These are phyloP conservation scores for Hortaea sp. DNA, from an alignment of 2,329 filamentous ascomycete species.

Conservation along the genomic window DNA sequence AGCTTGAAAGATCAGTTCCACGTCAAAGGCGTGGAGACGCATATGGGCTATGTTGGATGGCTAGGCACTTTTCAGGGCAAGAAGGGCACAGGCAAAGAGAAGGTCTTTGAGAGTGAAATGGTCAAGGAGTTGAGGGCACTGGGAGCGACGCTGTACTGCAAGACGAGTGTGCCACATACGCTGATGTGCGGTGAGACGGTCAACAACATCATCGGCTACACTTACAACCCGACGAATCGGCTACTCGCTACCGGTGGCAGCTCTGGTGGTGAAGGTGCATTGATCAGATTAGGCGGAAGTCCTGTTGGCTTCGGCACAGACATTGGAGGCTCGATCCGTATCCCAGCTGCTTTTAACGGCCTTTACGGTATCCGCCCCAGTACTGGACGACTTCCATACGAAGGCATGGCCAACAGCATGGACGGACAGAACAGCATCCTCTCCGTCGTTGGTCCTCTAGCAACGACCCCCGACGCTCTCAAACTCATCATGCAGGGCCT, in stretches of 20 bases:
- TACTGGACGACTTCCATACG: constrained; percentile 43
- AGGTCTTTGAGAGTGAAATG: constrained; percentile 47
- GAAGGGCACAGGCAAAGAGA: constrained; percentile 40
- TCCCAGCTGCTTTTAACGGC: constrained; percentile 51
- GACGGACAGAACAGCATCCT: constrained; percentile 54
- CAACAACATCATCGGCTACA: constrained; percentile 52
- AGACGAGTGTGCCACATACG: constrained; percentile 48
- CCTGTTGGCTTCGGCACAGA: constrained; percentile 51
- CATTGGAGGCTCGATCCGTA: constrained; percentile 46
- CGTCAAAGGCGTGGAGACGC: constrained; percentile 36
- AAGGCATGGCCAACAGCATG: constrained; percentile 52
- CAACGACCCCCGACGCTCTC: constrained; percentile 44
- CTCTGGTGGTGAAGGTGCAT: constrained; percentile 49
- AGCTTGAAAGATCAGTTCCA: constrained; percentile 42
- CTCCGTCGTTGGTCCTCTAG: constrained; percentile 55
- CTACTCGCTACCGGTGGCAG: constrained; percentile 46
- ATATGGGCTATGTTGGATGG: constrained; percentile 55
- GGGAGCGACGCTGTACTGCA: constrained; percentile 47
- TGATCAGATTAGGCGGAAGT: constrained; percentile 45
- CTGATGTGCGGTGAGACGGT: constrained; percentile 49
- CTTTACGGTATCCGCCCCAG: constrained; percentile 48
- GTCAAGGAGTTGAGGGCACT: constrained; percentile 43
- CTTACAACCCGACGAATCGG: constrained; percentile 47
- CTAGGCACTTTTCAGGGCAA: constrained; percentile 51
- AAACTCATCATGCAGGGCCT: constrained; percentile 47